phyloP scores from a whole-genome alignment of 2,329 filamentous ascomycete genomes.

The Pseudogymnoascus sp. region DNA sequence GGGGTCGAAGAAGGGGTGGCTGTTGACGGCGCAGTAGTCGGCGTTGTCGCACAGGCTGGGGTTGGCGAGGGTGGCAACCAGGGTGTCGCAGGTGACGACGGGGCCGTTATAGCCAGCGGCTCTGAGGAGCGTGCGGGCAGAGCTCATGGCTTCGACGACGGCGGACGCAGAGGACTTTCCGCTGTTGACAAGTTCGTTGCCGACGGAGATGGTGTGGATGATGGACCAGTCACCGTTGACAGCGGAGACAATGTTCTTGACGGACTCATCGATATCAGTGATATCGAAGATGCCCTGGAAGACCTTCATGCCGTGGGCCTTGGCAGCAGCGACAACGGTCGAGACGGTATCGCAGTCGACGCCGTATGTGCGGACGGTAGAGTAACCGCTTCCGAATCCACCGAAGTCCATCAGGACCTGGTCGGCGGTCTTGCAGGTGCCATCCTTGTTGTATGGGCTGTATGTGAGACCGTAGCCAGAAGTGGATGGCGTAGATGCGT shows the following conservation, averaged over 20 bases:
- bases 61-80: constrained; percentile 56
- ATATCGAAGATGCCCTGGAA: constrained; percentile 69
- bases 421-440: constrained; percentile 56
- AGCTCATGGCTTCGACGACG: constrained; percentile 49
- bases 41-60: constrained; percentile 62
- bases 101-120: constrained; percentile 59
- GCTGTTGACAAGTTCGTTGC: constrained; percentile 72
- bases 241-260: constrained; percentile 51
- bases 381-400: constrained; percentile 44
- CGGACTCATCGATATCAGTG: constrained; percentile 43
- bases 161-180: constrained; percentile 42
- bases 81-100: constrained; percentile 75
- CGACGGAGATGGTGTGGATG: constrained; percentile 65
- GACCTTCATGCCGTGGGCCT: constrained; percentile 56
- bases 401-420: constrained; percentile 59
- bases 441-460: constrained; percentile 46
- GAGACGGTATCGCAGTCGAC: constrained; percentile 67
- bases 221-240: constrained; percentile 56
- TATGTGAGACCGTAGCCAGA: constrained; percentile 44
- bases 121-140: constrained; percentile 49
- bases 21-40: constrained; percentile 74
- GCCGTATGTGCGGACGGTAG: constrained; percentile 67
- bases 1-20: constrained; percentile 75
- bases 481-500: not conserved
- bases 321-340: constrained; percentile 53